Conservation (phyloP, 1,139 yeast genomes). For the Nakaseomyces glabratus region DNA sequence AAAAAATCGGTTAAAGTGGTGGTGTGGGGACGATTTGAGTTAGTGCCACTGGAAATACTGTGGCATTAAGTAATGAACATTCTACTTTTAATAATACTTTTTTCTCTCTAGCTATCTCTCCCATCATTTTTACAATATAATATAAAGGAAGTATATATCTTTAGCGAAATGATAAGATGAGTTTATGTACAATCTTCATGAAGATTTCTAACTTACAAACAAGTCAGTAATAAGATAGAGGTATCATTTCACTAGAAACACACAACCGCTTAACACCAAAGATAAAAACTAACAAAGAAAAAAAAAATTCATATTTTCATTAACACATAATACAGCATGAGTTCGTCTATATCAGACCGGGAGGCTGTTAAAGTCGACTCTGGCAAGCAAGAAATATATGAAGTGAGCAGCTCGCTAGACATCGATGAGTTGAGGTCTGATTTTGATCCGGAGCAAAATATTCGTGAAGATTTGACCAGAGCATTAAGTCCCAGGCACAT, state of each 20-base stretch:
- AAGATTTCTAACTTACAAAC: not conserved
- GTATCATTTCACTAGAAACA: not conserved
- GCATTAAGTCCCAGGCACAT: slow-evolving; percentile 45
- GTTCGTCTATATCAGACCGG: not conserved
- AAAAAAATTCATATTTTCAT: no score
- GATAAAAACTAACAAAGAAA: not conserved
- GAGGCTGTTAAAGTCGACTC: slow-evolving; percentile 4
- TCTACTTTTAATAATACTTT: no score
- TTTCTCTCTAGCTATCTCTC: no score
- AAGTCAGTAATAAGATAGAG: not conserved
- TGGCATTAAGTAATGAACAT: no score
- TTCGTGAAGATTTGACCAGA: slow-evolving; percentile 29
- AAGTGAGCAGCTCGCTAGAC: slow-evolving; percentile 6
- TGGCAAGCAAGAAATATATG: slow-evolving; percentile 4
- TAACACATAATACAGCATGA: not conserved
- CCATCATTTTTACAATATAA: no score
- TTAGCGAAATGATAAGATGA: not conserved
- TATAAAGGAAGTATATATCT: not conserved
- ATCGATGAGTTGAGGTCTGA: slow-evolving; percentile 7
- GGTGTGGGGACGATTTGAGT: no score
- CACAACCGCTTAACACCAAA: not conserved
- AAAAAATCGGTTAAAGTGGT: no score
- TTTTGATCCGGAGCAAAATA: slow-evolving; percentile 13
- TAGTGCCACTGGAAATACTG: no score
- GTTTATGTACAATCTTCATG: not conserved